Base-by-base conservation (phyloP, 768 basidiomycete genomes). In the Rubroboletus pulcherrimus region DNA sequence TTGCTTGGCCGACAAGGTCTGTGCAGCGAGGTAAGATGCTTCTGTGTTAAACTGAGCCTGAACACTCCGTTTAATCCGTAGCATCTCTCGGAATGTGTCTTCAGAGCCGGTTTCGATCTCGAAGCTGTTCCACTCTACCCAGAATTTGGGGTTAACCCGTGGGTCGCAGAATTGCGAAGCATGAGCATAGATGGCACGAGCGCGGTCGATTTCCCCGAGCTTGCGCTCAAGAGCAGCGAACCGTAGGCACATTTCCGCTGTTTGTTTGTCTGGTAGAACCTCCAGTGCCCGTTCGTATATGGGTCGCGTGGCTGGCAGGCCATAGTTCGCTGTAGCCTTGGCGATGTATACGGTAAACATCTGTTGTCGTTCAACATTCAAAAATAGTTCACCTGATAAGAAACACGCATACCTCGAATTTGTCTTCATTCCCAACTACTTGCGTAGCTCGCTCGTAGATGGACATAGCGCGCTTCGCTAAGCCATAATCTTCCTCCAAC, bases 21-120 rank as follows among this genome's bases (percentile, higher is more conserved):
- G 93, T 11, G 95, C 95, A 8, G 92, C 92, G 53, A 97, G 77
- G 71, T 93, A 96, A 42, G 88, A 89, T 44, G 89, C 90, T 72
- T 98, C 96, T 3, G 97, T 99, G 71, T 99, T 98, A 79, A 97
- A 99, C 67, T 94, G 91, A 29, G 96, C 94, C 73, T 99, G 97
- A 15, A 99, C 97, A 63, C 95, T 94, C 54, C 97, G 86, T 75
- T 96, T 97, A 78, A 98, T 97, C 37, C 95, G 86, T 55, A 93
- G 70, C 90, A 92, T 93, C 75, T 92, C 91, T 59, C 87, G 80
- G 86, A 99, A 99, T 0, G 97, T 99, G 69, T 99, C 97, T 71
- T 99, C 97, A 2, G 93, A 96, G 2, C 97, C 97, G 3, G 94
- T 97, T 71, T 98, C 97, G 66, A 98, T 93, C 74, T 99, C 97